Evolutionary conservation across 2,329 filamentous ascomycete species (phyloP).

Genomic region (Aspergillus spinulosporus): DNA sequence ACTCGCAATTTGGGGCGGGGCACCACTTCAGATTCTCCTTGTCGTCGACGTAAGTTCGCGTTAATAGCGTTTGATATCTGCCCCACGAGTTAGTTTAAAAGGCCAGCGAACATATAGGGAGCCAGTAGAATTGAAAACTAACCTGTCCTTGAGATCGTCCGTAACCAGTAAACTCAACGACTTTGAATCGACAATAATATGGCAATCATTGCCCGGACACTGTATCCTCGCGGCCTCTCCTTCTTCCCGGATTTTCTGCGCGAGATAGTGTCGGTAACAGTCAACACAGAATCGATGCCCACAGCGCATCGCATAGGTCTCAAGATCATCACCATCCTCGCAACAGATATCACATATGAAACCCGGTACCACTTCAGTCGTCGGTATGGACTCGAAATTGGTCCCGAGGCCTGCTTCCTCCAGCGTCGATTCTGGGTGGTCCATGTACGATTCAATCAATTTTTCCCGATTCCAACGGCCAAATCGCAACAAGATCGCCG

Average conservation of each 20-base stretch:
- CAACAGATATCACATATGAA: slow-evolving; percentile 97
- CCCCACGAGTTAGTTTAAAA: slow-evolving; percentile 8
- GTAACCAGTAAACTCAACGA: slow-evolving; percentile 76
- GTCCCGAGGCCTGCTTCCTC: slow-evolving; percentile 80
- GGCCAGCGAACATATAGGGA: background rate
- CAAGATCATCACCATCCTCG: slow-evolving; percentile 74
- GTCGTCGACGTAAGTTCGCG: slow-evolving; percentile 94
- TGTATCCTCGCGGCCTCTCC: slow-evolving; percentile 93
- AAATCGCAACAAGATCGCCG: slow-evolving; percentile 84
- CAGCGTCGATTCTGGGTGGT: slow-evolving; percentile 73
- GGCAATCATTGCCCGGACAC: slow-evolving; percentile 85
- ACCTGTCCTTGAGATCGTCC: slow-evolving; percentile 58
- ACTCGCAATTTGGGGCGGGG: slow-evolving; percentile 93
- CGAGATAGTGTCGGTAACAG: slow-evolving; percentile 89
- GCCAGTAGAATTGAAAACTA: slow-evolving; percentile 24
- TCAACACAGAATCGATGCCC: slow-evolving; percentile 89
- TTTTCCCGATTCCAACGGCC: slow-evolving; percentile 96
- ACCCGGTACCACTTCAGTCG: slow-evolving; percentile 68
- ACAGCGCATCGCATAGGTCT: slow-evolving; percentile 93
- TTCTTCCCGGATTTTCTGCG: slow-evolving; percentile 91
- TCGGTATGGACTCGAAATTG: slow-evolving; percentile 61
- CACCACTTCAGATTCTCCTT: slow-evolving; percentile 97
- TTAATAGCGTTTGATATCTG: slow-evolving; percentile 83
- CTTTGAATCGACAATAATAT: slow-evolving; percentile 85
- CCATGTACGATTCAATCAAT: slow-evolving; percentile 95